phyloP scores from a whole-genome alignment of 2,329 filamentous ascomycete genomes.

The Cladophialophora carrionii region DNA sequence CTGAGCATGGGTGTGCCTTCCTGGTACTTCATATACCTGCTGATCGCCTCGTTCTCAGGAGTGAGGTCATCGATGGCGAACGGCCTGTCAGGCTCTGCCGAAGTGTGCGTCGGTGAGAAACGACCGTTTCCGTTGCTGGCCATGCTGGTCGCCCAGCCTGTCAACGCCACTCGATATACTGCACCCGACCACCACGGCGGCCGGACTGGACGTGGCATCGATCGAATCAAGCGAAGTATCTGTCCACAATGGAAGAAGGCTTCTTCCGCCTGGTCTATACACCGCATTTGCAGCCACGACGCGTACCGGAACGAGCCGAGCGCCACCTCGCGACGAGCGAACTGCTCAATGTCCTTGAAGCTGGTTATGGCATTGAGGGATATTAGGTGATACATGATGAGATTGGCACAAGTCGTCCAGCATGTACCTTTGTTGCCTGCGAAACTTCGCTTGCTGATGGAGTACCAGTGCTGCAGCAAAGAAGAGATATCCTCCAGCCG shows the following conservation, averaged over 20 bases:
- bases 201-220: conserved; percentile 63
- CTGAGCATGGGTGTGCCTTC: conserved; percentile 59
- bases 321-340: conserved; percentile 64
- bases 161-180: conserved; percentile 67
- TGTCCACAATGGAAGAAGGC: conserved; percentile 70
- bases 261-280: conserved; percentile 66
- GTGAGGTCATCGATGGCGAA: conserved; percentile 57
- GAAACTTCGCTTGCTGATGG: conserved; percentile 61
- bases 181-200: conserved; percentile 74
- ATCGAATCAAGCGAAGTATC: conserved; percentile 63
- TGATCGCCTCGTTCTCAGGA: conserved; percentile 56
- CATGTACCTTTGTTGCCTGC: conserved; percentile 60
- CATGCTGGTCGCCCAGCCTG: conserved; percentile 66
- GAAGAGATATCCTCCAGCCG: conserved; percentile 67
- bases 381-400: conserved; percentile 72
- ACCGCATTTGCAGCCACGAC: conserved; percentile 62
- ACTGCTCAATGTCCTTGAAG: conserved; percentile 68
- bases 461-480: conserved; percentile 68
- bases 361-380: conserved; percentile 69
- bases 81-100: conserved; percentile 44
- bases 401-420: conserved; percentile 64
- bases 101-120: conserved; percentile 40
- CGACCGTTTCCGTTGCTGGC: conserved; percentile 51
- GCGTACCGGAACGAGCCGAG: conserved; percentile 61
- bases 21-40: conserved; percentile 57